Conservation (phyloP, 257 asterid species). For the Solanum medicagineum region DNA sequence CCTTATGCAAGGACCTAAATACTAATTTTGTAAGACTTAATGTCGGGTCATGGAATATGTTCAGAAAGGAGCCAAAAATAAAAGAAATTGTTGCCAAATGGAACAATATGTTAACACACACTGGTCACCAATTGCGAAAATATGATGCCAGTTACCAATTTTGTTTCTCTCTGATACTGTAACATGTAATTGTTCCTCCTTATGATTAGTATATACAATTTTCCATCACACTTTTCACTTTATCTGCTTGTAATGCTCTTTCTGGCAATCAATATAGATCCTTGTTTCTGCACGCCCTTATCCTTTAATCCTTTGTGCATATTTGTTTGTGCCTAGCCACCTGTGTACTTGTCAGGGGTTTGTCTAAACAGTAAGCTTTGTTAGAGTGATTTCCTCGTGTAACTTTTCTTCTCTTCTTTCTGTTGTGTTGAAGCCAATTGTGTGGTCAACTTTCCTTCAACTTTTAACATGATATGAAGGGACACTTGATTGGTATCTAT, state of each 20-base stretch:
- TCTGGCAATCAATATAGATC: not conserved
- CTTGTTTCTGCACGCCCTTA: not conserved
- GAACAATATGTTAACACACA: not conserved
- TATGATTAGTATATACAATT: not conserved
- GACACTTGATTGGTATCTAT: not conserved
- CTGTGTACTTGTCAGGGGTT: not conserved
- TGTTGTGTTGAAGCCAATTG: not conserved
- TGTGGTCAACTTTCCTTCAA: not conserved
- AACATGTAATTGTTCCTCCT: not conserved
- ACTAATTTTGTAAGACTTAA: not conserved
- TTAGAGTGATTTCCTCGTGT: not conserved
- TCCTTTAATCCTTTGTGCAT: not conserved
- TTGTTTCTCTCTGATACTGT: not conserved
- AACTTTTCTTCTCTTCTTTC: not conserved
- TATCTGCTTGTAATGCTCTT: not conserved
- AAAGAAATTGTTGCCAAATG: not conserved
- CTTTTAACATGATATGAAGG: not conserved
- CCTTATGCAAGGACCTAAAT: not conserved
- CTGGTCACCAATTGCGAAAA: not conserved
- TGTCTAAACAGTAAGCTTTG: not conserved
- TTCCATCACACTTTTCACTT: not conserved
- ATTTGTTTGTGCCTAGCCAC: not conserved
- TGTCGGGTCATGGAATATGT: not conserved
- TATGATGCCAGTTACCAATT: not conserved
- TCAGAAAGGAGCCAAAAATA: not conserved